phyloP scores from a whole-genome alignment of 257 asterid species.

The Haberlea rhodopensis region DNA sequence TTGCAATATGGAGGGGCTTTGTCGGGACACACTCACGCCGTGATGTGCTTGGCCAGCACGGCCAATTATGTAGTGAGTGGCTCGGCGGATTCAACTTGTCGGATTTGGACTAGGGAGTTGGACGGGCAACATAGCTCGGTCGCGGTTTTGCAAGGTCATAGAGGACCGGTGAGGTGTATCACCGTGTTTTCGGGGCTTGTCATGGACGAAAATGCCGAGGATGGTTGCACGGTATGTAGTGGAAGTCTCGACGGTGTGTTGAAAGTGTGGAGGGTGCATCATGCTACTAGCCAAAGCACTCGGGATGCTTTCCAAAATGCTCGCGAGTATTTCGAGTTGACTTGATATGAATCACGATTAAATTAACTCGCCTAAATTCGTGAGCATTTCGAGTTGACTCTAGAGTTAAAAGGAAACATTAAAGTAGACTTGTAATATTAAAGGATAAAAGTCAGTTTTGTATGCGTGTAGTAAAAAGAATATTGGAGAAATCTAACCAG shows the following conservation, averaged over 20 bases:
- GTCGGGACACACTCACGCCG: constrained; percentile 85
- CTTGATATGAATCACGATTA: too few species aligned
- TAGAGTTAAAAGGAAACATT: too few species aligned
- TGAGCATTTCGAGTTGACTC: too few species aligned
- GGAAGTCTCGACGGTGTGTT: constrained; percentile 89
- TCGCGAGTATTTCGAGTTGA: constrained; percentile 66
- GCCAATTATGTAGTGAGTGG: constrained; percentile 63
- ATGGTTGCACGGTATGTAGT: constrained; percentile 71
- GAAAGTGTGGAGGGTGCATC: constrained; percentile 73
- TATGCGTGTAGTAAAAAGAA: too few species aligned
- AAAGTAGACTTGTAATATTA: too few species aligned
- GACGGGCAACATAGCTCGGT: constrained; percentile 66
- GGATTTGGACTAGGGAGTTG: constrained; percentile 68
- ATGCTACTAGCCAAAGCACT: constrained; percentile 15
- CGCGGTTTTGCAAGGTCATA: constrained; percentile 77
- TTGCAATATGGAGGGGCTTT: constrained; percentile 87
- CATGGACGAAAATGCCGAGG: constrained; percentile 49
- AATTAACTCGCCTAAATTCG: too few species aligned
- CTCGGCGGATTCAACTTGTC: constrained; percentile 71
- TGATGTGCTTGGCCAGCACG: constrained; percentile 65
- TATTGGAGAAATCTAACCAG: too few species aligned
- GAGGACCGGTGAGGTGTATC: constrained; percentile 78
- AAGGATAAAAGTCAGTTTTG: too few species aligned
- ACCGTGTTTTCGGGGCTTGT: constrained; percentile 37
- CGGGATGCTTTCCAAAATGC: constrained; percentile 33